Evolutionary conservation across 2,329 filamentous ascomycete species (phyloP).

Genomic region (Aspergillus viridinutans): DNA sequence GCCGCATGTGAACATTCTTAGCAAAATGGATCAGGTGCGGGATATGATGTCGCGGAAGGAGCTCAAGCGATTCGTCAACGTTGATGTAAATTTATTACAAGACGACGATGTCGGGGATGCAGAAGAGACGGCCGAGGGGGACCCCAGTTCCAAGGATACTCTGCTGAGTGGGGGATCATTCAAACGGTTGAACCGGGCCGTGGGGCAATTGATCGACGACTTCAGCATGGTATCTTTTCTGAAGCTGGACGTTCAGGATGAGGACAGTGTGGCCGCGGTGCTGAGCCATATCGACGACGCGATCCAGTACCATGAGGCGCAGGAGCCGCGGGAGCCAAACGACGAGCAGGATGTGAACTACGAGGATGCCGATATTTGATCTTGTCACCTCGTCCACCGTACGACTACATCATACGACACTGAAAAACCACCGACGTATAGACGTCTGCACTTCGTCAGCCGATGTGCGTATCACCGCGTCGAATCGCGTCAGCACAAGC

Average conservation of each 20-base stretch:
- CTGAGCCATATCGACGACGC: constrained; percentile 92
- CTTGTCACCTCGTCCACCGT: neutral
- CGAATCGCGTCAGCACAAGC: neutral
- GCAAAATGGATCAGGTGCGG: constrained; percentile 96
- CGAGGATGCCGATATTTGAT: constrained; percentile 35
- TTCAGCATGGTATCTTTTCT: constrained; percentile 98
- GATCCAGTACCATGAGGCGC: constrained; percentile 88
- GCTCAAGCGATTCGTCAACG: constrained; percentile 82
- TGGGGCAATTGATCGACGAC: constrained; percentile 87
- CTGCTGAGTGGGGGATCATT: constrained; percentile 81
- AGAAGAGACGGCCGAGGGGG: constrained; percentile 52
- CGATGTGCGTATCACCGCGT: neutral
- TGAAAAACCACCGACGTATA: neutral
- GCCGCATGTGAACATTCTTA: constrained; percentile 92
- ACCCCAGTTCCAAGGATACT: constrained; percentile 63
- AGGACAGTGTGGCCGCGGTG: constrained; percentile 81
- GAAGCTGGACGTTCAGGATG: constrained; percentile 81
- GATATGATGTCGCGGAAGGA: constrained; percentile 83
- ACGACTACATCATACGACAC: neutral
- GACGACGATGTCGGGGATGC: constrained; percentile 52
- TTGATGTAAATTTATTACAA: constrained; percentile 76
- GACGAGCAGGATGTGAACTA: constrained; percentile 57
- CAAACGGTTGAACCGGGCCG: constrained; percentile 76
- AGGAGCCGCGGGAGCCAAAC: constrained; percentile 79
- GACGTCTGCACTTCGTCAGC: neutral